A percentile compares a stretch with the other conserved stretches of the same genome.
phyloP scores from a whole-genome alignment of 495 filamentous ascomycete genomes.

The Podospora bellae-mahoneyi region DNA sequence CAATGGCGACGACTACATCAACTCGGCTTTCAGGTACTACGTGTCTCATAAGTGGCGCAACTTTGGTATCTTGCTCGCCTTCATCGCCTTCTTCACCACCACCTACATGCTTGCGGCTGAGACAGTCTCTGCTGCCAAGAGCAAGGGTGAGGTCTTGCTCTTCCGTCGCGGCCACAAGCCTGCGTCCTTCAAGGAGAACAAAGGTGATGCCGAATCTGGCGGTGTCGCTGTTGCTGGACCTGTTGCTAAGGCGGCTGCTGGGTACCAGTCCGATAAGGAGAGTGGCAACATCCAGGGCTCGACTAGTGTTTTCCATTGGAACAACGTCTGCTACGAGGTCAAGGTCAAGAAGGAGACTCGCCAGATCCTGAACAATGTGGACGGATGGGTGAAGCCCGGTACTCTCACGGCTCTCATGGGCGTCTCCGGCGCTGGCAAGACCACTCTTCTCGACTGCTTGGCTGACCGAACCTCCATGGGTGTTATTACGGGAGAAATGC shows the following conservation, averaged over 20 bases:
- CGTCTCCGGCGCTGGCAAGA: conserved; percentile 70
- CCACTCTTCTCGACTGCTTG: conserved; percentile 67
- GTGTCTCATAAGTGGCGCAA: conserved; percentile 70
- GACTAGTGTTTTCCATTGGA: conserved; percentile 78
- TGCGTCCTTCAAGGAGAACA: conserved; percentile 52
- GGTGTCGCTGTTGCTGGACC: conserved; percentile 40
- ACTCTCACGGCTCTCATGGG: conserved; percentile 88
- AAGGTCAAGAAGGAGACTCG: conserved; percentile 75
- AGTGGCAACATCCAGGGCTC: conserved; percentile 55
- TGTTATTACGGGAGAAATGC: conserved; percentile 79
- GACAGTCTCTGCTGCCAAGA: conserved; percentile 69
- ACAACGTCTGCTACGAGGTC: conserved; percentile 81
- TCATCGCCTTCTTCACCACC: conserved; percentile 63
- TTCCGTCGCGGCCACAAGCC: conserved; percentile 76
- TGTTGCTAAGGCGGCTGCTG: conserved; percentile 35
- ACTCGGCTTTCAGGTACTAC: conserved; percentile 58
- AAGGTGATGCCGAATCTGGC: conserved; percentile 53
- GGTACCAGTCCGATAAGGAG: conserved; percentile 34
- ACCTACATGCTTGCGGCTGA: conserved; percentile 72
- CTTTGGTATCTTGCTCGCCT: conserved; percentile 73
- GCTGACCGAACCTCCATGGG: conserved; percentile 82
- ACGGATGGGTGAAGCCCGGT: conserved; percentile 89
- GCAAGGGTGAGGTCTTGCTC: conserved; percentile 84
- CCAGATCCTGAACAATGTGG: conserved; percentile 77
- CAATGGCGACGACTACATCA: conserved; percentile 68